Percentiles rank a stretch among this genome's conserved stretches.
Evolutionary conservation across 1,284 basidiomycete genomes (phyloP).

Genomic region (Malassezia dermatis): DNA sequence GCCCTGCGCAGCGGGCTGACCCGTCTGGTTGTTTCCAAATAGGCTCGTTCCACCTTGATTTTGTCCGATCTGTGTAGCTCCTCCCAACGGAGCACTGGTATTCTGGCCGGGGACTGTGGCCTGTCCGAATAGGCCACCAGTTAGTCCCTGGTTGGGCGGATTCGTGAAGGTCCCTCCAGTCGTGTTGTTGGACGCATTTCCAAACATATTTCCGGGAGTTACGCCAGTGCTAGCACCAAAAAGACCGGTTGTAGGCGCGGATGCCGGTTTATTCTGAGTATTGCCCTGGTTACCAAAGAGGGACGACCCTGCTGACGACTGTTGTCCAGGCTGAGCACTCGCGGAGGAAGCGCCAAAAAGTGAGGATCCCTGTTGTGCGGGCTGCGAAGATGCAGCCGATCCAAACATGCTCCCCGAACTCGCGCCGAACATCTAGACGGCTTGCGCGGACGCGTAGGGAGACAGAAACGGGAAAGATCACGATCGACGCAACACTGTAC

Average conservation of each 20-base stretch:
- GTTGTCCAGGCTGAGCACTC: slow-evolving; percentile 10
- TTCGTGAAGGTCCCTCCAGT: slow-evolving; percentile 16
- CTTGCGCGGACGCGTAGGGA: slow-evolving; percentile 4
- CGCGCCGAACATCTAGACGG: slow-evolving; percentile 13
- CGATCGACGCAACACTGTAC: not conserved
- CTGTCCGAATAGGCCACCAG: slow-evolving; percentile 5
- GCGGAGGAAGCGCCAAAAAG: not conserved
- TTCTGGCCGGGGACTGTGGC: not conserved
- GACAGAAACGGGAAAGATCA: not conserved
- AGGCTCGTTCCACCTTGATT: not conserved
- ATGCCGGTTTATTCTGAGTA: not conserved
- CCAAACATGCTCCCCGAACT: slow-evolving; percentile 8
- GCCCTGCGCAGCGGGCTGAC: not conserved
- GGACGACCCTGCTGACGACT: slow-evolving; percentile 18
- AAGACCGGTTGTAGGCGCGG: not conserved
- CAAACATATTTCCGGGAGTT: slow-evolving; percentile 13
- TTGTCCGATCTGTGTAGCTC: too few relatives aligned
- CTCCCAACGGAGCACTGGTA: not conserved
- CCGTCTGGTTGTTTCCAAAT: not conserved
- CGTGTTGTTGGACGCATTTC: not conserved
- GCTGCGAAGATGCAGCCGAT: not conserved
- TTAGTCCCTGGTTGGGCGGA: slow-evolving; percentile 6
- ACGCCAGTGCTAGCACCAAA: slow-evolving; percentile 9
- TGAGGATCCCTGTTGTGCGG: not conserved
- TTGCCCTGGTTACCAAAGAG: slow-evolving; percentile 19